Conservation (phyloP, 176 grass and related monocot species). For the Musa schizocarpa region DNA sequence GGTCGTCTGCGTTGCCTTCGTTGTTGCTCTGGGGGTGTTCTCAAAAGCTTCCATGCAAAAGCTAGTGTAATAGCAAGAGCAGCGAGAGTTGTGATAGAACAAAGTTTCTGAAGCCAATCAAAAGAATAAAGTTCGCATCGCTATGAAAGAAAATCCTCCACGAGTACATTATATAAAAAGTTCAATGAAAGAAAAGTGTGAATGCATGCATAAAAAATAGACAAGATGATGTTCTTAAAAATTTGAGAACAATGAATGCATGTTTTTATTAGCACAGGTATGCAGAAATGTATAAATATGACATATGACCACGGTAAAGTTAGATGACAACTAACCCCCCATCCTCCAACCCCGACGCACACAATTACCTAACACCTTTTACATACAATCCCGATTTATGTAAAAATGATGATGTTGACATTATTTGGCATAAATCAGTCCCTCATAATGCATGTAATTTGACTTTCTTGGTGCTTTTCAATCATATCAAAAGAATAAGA, state of each 20-base stretch:
- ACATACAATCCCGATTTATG: too few relatives aligned
- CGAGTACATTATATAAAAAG: background rate
- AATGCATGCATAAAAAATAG: background rate
- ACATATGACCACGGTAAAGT: background rate
- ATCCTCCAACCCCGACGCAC: too few relatives aligned
- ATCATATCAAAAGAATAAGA: background rate
- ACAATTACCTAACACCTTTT: too few relatives aligned
- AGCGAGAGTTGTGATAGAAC: slow-evolving; percentile 77
- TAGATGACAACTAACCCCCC: background rate
- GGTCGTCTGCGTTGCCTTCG: slow-evolving; percentile 51
- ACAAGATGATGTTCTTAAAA: background rate
- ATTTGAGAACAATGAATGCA: background rate
- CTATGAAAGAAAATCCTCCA: background rate
- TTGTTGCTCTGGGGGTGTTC: slow-evolving; percentile 63
- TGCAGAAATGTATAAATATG: background rate
- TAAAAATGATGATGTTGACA: too few relatives aligned
- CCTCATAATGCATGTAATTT: background rate
- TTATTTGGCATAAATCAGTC: background rate
- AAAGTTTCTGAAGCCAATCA: slow-evolving; percentile 65
- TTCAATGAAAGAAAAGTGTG: background rate
- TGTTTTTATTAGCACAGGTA: background rate
- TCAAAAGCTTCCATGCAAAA: slow-evolving; percentile 88
- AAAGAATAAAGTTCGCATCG: slow-evolving; percentile 21
- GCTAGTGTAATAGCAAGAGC: slow-evolving; percentile 70
- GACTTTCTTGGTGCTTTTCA: background rate